Conservation (phyloP, 345 rosid genomes). For the Rhodomyrtus tomentosa region DNA sequence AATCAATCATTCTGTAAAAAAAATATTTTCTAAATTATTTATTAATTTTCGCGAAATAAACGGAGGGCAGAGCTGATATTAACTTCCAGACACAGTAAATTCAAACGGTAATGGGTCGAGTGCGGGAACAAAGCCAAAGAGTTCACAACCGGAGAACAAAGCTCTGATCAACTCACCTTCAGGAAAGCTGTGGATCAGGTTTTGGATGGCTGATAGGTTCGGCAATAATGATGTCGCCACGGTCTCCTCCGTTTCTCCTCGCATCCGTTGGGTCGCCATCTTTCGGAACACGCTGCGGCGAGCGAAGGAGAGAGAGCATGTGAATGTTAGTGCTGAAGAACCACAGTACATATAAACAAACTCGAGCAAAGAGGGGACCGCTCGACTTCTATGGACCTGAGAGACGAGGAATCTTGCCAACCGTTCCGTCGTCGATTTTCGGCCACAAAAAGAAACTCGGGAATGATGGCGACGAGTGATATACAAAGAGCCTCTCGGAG, state of each 20-base stretch:
- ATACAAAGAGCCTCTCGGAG: neutral
- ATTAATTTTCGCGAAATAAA: no score
- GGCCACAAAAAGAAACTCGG: neutral
- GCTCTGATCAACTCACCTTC: neutral
- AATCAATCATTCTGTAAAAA: no score
- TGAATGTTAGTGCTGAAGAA: neutral
- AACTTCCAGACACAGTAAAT: no score
- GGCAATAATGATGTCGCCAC: neutral
- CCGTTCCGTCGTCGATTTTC: neutral
- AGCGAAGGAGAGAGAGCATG: neutral
- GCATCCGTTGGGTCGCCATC: neutral
- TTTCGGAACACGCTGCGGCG: neutral
- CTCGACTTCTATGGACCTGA: no score
- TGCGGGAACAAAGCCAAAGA: neutral
- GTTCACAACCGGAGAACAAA: neutral
- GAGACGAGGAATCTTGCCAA: no score
- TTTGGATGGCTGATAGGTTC: neutral
- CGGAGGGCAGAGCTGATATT: no score
- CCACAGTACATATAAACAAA: neutral
- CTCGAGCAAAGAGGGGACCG: neutral
- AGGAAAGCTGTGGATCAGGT: neutral
- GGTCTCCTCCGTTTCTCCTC: neutral
- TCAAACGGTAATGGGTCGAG: no score
- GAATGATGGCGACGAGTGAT: neutral
- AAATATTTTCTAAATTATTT: no score